Evolutionary conservation across 1,284 basidiomycete genomes (phyloP).

Genomic region (Acaromyces ingoldii): DNA sequence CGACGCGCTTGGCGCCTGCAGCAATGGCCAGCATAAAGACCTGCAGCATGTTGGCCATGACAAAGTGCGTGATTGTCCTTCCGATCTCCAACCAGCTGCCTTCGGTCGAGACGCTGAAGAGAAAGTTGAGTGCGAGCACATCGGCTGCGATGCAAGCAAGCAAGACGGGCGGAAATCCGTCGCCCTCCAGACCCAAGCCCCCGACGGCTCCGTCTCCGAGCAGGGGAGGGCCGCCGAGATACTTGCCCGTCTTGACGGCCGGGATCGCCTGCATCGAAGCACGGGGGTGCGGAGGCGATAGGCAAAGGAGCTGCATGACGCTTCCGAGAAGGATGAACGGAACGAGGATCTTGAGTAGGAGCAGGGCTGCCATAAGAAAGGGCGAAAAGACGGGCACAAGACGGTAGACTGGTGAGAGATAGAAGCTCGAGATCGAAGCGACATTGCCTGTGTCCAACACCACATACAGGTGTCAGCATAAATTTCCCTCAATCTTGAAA

Average conservation of each 20-base stretch:
- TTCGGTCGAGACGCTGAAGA: conserved; percentile 74
- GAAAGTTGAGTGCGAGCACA: conserved; percentile 66
- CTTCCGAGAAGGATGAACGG: conserved; percentile 66
- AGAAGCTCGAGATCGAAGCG: conserved; percentile 83
- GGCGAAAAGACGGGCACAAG: conserved; percentile 80
- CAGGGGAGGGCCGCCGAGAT: conserved; percentile 16
- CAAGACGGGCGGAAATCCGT: conserved; percentile 26
- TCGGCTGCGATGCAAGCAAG: conserved; percentile 38
- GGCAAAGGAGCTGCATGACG: conserved; percentile 52
- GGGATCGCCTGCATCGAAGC: background rate
- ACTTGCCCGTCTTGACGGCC: background rate
- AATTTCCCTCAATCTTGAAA: too few species aligned
- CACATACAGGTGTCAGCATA: background rate
- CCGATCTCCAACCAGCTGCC: conserved; percentile 88
- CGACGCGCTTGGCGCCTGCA: background rate
- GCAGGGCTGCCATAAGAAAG: conserved; percentile 65
- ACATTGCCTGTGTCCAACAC: conserved; percentile 57
- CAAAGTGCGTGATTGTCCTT: conserved; percentile 80
- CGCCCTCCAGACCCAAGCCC: conserved; percentile 31
- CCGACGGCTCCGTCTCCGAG: conserved; percentile 23
- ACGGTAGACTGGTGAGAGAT: conserved; percentile 81
- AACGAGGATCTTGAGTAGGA: conserved; percentile 60
- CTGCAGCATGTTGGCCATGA: conserved; percentile 72
- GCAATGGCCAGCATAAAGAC: conserved; percentile 6
- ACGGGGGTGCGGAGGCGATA: background rate